Conservation (phyloP, 192 early-diverging fungal species). For the Chytriomyces sp. region DNA sequence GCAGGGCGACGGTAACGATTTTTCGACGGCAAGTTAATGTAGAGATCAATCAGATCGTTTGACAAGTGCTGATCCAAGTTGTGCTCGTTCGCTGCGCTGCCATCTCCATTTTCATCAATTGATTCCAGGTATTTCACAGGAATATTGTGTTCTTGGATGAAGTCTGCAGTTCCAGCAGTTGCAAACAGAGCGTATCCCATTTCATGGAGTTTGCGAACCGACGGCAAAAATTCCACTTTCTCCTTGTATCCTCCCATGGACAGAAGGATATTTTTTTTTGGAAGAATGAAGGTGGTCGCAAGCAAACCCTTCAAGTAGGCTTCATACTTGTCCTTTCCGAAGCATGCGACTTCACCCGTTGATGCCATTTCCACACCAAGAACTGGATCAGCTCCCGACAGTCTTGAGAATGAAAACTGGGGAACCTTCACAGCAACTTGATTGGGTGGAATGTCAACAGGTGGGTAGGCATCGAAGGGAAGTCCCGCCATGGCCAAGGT, state of each 20-base stretch:
- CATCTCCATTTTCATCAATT: slow-evolving; percentile 65
- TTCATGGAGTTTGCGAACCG: slow-evolving; percentile 80
- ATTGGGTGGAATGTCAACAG: slow-evolving; percentile 69
- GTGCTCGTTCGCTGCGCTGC: slow-evolving; percentile 72
- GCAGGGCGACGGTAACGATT: slow-evolving; percentile 97
- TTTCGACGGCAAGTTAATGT: slow-evolving; percentile 98
- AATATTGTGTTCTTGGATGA: slow-evolving; percentile 92
- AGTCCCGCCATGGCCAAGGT: slow-evolving; percentile 90
- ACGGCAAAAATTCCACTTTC: slow-evolving; percentile 93
- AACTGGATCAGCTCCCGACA: slow-evolving; percentile 96
- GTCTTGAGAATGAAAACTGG: slow-evolving; percentile 95
- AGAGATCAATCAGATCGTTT: slow-evolving; percentile 97
- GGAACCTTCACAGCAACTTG: slow-evolving; percentile 96
- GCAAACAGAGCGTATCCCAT: slow-evolving; percentile 94
- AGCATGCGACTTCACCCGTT: slow-evolving; percentile 98
- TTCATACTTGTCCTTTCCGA: slow-evolving; percentile 97
- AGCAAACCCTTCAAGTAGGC: slow-evolving; percentile 96
- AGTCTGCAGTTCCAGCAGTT: slow-evolving; percentile 96
- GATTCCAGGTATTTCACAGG: slow-evolving; percentile 90
- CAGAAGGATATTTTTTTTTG: slow-evolving; percentile 94
- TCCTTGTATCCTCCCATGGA: slow-evolving; percentile 99
- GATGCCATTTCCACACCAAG: slow-evolving; percentile 99
- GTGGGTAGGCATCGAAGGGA: slow-evolving; percentile 81
- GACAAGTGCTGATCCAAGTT: slow-evolving; percentile 92
- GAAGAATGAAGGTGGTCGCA: slow-evolving; percentile 89